Conservation (phyloP, 768 basidiomycete genomes). For the Tremella fuciformis region DNA sequence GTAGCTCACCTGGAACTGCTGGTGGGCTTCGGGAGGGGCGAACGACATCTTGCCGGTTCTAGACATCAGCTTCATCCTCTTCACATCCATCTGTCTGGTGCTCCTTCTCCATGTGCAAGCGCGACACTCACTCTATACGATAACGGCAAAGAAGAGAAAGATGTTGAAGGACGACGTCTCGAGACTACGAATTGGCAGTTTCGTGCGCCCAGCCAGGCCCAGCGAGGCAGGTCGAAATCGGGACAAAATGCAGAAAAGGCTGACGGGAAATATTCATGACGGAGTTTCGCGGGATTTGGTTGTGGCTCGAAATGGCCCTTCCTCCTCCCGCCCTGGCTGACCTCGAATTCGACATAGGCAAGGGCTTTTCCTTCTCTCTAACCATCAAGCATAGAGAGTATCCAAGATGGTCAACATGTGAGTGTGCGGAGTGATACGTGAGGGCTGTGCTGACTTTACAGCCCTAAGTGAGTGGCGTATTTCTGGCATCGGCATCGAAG, state of each 20-base stretch:
- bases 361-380: conserved; percentile 8
- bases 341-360: not conserved
- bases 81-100: no score
- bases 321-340: not conserved
- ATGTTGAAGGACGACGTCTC: not conserved
- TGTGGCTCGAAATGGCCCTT: conserved; percentile 4
- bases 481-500: conserved; percentile 49
- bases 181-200: conserved; percentile 8
- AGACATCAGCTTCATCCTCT: no score
- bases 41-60: conserved; percentile 75
- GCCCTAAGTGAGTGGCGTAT: conserved; percentile 16
- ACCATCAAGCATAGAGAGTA: conserved; percentile 19
- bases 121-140: conserved; percentile 4
- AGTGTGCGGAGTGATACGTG: conserved; percentile 10
- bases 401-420: conserved; percentile 31
- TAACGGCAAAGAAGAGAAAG: not conserved
- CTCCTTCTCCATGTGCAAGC: not conserved
- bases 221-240: not conserved
- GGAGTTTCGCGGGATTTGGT: conserved; percentile 48
- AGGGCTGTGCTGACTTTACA: conserved; percentile 26
- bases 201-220: conserved; percentile 7
- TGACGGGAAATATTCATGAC: not conserved
- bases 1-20: conserved; percentile 80
- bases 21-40: conserved; percentile 90
- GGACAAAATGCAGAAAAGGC: conserved; percentile 19